Evolutionary conservation across 306 rosid species (phyloP), one percentile per base, ranked within the genome.

Genomic region (Ochetophila trinervis): DNA sequence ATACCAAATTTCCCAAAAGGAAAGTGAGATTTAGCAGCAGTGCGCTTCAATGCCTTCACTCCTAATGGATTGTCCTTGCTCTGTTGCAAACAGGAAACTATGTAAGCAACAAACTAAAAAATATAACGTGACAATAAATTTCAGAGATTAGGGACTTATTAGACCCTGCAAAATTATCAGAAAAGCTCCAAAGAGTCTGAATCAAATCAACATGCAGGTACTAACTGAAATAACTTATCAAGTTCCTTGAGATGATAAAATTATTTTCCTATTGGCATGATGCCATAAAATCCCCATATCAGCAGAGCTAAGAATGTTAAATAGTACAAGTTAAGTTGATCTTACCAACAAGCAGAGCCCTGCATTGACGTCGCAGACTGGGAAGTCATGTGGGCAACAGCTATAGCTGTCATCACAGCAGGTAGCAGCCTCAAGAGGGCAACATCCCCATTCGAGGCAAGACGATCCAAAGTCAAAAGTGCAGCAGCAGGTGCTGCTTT

Each of bases 331-430:
- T 51, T 44, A 8, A 23, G 22, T 8, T 17, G 32, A 27, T 22
- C 40, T 71, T 51, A 94, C 99, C 95, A 32, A 67, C 47, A 70
- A 67, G 74, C 99, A 94, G 16, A 80, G 71, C 12, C 99, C 99
- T 0, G 55, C 67, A 5, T 67, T 30, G 30, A 68, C 22, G 67
- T 94, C 69, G 15, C 99, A 94, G 66, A 94, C 3, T 1, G 99
- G 99, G 45, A 71, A 90, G 14, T 88, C 96, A 4, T 65, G 71
- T 3, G 99, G 97, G 85, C 99, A 94, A 84, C 99, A 94, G 66
- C 97, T 86, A 78, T 83, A 81, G 71, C 71, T 77, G 68, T 94
- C 99, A 0, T 90, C 97, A 32, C 99, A 94, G 86, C 99, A 94
- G 54, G 96, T 86, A 73, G 99, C 99, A 21, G 53, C 74, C 67